These are phyloP conservation scores for Metroxylon sagu DNA, from an alignment of 176 grass and related monocot species.

Conservation along the genomic window DNA sequence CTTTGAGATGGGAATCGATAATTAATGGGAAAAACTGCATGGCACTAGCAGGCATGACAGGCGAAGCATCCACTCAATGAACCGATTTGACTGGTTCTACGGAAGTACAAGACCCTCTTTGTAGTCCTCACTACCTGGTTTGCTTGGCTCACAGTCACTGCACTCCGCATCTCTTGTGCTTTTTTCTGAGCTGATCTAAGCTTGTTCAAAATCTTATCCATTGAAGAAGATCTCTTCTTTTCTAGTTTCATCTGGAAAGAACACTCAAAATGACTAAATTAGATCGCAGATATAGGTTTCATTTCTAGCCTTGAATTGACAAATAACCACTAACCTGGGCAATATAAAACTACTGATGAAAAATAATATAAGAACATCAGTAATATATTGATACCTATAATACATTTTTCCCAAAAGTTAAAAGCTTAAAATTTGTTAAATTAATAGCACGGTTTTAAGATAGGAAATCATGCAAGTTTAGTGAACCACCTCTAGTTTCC, in stretches of 20 bases:
- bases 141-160: slow-evolving; percentile 30
- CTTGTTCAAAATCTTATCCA: slow-evolving; percentile 78
- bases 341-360: no score
- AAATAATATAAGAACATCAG: no score
- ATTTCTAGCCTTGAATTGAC: not conserved
- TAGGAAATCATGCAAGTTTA: not conserved
- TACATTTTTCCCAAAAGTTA: no score
- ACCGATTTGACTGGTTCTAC: slow-evolving; percentile 58
- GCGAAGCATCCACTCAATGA: slow-evolving; percentile 90
- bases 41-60: slow-evolving; percentile 76
- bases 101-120: slow-evolving; percentile 34
- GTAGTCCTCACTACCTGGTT: slow-evolving; percentile 28
- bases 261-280: not conserved
- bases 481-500: slow-evolving; percentile 70
- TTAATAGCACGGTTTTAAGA: not conserved
- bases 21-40: slow-evolving; percentile 4
- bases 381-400: no score
- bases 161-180: slow-evolving; percentile 62
- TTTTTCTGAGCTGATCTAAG: slow-evolving; percentile 71
- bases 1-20: no score
- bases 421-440: no score
- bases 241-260: slow-evolving; percentile 65
- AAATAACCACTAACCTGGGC: no score
- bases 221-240: slow-evolving; percentile 75
- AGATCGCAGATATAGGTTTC: not conserved